Base-by-base conservation (phyloP, 129 eudicot genomes). In the Cynara cardunculus region DNA sequence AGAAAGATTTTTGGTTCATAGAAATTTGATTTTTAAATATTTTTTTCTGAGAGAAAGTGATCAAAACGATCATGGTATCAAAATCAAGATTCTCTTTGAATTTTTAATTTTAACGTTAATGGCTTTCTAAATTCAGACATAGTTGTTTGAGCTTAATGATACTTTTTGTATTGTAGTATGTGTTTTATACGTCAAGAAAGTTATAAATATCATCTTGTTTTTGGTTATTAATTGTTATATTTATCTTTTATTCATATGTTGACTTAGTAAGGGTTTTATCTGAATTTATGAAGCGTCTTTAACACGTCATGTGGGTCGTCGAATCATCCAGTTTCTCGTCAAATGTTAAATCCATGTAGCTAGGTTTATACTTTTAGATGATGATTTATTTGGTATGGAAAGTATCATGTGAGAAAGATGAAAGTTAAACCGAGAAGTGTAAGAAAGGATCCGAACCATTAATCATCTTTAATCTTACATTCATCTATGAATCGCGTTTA, bases 1-100 rank as follows among this genome's bases (percentile, higher is more conserved):
- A 26, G 19, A 32, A 71, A 41, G 4, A 41, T 41, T 25, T 81
- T 72, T 74, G 39, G 32, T 35, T 73, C 56, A 62, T 74, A 74
- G 10, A 30, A 74, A 19, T 69, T 49, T 74, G 2, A 5, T 34
- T 30, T 35, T 73, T 28, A 41, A 67, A 22, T 32, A 1, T 34
- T 35, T 32, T 31, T 9, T 56, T 56, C n/a, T 56, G 25, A n/a
- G 64, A 16, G 25, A 56, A 56, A 56, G 22, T 56, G 65, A 56
- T 56, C 65, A 56, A n/a, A 56, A 56, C n/a, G 24, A 56, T 56
- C 65, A 5, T 56, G 4, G 64, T 53, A 53, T 53, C 8, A 16
- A 16, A 5, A 18, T n/a, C 3, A 3, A 1, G 24, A n/a, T 4
- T 56, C 7, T 56, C n/a, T 56, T 56, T n/a, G 1, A 0, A 4